Evolutionary conservation across 179 eudicot species (phyloP).

Genomic region (Silene coronaria): DNA sequence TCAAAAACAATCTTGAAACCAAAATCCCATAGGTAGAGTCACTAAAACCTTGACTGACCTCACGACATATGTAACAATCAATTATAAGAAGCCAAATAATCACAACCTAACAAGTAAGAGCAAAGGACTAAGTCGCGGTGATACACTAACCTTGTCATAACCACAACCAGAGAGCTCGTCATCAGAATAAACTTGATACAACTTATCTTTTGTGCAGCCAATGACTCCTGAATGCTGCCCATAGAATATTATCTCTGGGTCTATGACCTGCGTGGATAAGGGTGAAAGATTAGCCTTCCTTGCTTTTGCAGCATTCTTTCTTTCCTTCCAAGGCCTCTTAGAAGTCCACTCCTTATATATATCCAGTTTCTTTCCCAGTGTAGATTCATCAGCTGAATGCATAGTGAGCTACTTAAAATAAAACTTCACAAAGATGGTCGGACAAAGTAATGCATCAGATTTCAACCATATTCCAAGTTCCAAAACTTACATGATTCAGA

Average conservation of each 20-base stretch:
- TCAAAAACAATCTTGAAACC: neutral
- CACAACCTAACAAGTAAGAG: neutral
- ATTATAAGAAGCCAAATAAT: constrained; percentile 6
- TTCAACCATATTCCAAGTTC: neutral
- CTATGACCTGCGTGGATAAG: constrained; percentile 26
- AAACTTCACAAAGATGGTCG: neutral
- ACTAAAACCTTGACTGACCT: neutral
- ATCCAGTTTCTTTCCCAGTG: constrained; percentile 30
- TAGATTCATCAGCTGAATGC: constrained; percentile 42
- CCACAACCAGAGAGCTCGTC: constrained; percentile 47
- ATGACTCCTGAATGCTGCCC: constrained; percentile 84
- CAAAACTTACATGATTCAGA: constrained; percentile 36
- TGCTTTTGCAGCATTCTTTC: constrained; percentile 60
- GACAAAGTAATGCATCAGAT: constrained; percentile 11
- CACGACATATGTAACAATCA: neutral
- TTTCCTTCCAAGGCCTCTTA: constrained; percentile 80
- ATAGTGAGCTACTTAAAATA: constrained; percentile 22
- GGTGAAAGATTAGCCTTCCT: constrained; percentile 31
- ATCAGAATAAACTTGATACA: constrained; percentile 32
- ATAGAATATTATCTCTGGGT: constrained; percentile 79
- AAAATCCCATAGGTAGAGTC: neutral
- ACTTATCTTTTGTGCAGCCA: constrained; percentile 51
- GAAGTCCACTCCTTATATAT: constrained; percentile 73
- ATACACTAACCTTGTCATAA: constrained; percentile 66
- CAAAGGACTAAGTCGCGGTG: constrained; percentile 7